Percentiles rank a stretch among this genome's conserved stretches.
Evolutionary conservation across 1,284 basidiomycete species (phyloP).

Genomic region (Malassezia equina): DNA sequence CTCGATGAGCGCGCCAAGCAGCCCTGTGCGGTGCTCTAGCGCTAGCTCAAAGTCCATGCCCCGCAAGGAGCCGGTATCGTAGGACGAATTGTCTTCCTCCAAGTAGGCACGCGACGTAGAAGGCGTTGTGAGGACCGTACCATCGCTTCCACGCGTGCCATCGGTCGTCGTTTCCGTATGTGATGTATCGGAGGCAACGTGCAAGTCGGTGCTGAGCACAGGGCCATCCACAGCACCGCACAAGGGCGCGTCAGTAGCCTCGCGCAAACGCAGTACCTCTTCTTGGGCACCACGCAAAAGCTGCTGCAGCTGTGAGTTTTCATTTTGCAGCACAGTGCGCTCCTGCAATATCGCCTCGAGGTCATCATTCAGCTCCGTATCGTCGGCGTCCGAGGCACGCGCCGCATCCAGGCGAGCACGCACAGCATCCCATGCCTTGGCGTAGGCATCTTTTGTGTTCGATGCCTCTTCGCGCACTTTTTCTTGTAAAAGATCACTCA

Average conservation of each 20-base stretch:
- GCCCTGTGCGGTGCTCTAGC: slow-evolving; percentile 34
- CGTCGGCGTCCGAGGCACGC: neutral
- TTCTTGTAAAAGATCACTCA: neutral
- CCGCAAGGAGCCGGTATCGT: slow-evolving; percentile 7
- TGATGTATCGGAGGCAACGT: neutral
- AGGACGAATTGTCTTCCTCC: neutral
- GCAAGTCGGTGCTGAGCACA: neutral
- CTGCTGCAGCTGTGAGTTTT: slow-evolving; percentile 9
- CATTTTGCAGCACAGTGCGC: slow-evolving; percentile 8
- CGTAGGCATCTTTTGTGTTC: neutral
- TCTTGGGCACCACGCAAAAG: neutral
- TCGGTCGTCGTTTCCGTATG: neutral
- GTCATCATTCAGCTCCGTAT: neutral
- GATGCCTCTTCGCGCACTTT: slow-evolving; percentile 6
- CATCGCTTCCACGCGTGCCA: neutral
- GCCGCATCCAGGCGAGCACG: neutral
- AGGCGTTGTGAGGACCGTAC: neutral
- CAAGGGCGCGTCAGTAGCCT: neutral
- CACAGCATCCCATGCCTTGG: slow-evolving; percentile 1
- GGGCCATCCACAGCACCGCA: neutral
- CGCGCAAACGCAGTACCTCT: slow-evolving; percentile 1
- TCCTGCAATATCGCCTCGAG: neutral
- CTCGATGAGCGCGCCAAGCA: slow-evolving; percentile 60
- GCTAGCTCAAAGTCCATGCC: neutral
- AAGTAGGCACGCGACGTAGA: neutral